These are phyloP conservation scores for Aureobasidium mangrovei DNA, from an alignment of 2,329 filamentous ascomycete species.

Conservation along the genomic window DNA sequence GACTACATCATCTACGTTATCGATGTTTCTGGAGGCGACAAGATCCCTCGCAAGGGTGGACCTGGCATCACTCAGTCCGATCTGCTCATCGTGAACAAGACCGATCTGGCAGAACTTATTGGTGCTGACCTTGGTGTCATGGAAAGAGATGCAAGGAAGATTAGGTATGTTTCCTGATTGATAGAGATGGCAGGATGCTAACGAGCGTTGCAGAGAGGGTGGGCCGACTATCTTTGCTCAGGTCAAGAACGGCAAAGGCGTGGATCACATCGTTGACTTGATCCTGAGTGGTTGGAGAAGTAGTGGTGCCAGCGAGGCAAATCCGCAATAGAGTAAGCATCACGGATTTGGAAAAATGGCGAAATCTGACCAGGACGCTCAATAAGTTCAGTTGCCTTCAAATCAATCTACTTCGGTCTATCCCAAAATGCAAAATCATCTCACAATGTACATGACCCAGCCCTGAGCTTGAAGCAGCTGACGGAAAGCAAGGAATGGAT, in stretches of 20 bases:
- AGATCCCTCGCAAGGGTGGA: constrained; percentile 90
- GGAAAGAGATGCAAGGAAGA: constrained; percentile 89
- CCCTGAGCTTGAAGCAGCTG: too few relatives aligned
- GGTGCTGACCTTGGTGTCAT: constrained; percentile 88
- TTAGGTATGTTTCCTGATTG: constrained; percentile 38
- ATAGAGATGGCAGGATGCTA: background rate
- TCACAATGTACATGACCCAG: too few relatives aligned
- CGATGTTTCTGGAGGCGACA: constrained; percentile 91
- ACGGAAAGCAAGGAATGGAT: too few relatives aligned
- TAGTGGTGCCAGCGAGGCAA: constrained; percentile 57
- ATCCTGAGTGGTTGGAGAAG: constrained; percentile 88
- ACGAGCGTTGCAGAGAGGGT: constrained; percentile 54
- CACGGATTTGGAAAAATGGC: too few relatives aligned
- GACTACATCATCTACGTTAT: constrained; percentile 99
- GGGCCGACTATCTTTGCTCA: constrained; percentile 93
- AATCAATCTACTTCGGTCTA: too few relatives aligned
- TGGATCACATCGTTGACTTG: constrained; percentile 79
- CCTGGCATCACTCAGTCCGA: constrained; percentile 97
- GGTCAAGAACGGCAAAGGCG: constrained; percentile 83
- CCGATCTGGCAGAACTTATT: constrained; percentile 80
- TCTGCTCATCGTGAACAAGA: constrained; percentile 92
- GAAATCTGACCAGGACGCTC: too few relatives aligned
- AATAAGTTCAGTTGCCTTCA: too few relatives aligned
- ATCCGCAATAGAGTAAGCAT: constrained; percentile 10
- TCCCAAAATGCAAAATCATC: too few relatives aligned